Evolutionary conservation across 163 green algal species (phyloP), one percentile per base, ranked within the genome.

Genomic region (Chloroidium sp.): DNA sequence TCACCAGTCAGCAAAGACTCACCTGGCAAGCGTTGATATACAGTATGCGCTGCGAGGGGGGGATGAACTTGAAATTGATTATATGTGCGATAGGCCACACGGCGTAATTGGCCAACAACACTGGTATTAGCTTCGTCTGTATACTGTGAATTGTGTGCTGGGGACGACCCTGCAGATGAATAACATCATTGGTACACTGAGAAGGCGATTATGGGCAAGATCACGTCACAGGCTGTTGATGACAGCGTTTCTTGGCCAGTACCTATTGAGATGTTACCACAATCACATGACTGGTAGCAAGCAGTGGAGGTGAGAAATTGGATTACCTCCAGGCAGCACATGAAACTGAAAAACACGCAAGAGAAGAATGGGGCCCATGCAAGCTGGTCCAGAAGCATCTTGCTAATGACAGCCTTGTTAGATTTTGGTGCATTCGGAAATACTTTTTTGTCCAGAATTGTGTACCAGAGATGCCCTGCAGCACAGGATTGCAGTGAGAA

Each of bases 61-160:
- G 85, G 2, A 92, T 82, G 76, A 86, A 93, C 10, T 83, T 84
- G 88, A 94, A 95, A 83, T 93, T 94, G 62, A 93, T 86, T 6
- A 93, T 62, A 76, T 93, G 91, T 0, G 89, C 89, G 3, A 93
- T 58, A 2, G 91, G 91, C 91, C 91, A 94, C 10, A 90, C 69
- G 3, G 83, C 86, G 62, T 88, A 90, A 62, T 91, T 91, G 62
- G 86, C 84, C 0, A 90, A 2, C 64, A 89, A 69, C 8, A 85
- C 90, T 6, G 82, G 83, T 14, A 84, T 57, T 10, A 92, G 77
- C 76, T 91, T 89, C 4, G 61, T 62, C 76, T 86, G 78, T 10
- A 86, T 87, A 76, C 68, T 74, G 8, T 77, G 72, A 13, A 89
- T 61, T 1, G 78, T 82, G 1, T 64, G 58, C 59, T 83, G 57